These are phyloP conservation scores for Linderniella brevidens DNA, from an alignment of 257 asterid genomes.

Conservation along the genomic window DNA sequence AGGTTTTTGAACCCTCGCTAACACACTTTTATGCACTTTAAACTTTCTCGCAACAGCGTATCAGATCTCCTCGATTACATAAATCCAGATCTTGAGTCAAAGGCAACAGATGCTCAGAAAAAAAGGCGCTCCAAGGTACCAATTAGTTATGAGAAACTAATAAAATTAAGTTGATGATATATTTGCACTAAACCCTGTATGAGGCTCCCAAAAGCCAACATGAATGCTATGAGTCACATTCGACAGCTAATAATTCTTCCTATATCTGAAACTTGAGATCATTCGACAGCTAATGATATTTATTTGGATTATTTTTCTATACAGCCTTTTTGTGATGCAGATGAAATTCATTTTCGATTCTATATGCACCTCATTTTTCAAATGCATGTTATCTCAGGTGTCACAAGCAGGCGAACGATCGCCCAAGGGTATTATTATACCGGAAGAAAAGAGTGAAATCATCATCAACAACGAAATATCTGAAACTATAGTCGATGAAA, in stretches of 20 bases:
- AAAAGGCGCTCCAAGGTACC: constrained; percentile 80
- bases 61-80: constrained; percentile 96
- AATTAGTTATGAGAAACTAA: background rate
- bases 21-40: no score
- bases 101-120: constrained; percentile 51
- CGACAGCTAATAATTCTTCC: constrained; percentile 4
- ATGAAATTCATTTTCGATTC: background rate
- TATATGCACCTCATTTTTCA: constrained; percentile 12
- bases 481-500: constrained; percentile 20
- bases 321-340: constrained; percentile 5
- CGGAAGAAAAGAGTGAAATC: constrained; percentile 27
- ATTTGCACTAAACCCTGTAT: no score
- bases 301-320: background rate
- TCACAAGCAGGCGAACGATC: constrained; percentile 34
- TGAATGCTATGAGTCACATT: no score
- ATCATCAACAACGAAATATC: constrained; percentile 14
- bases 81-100: constrained; percentile 74
- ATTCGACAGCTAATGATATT: constrained; percentile 5
- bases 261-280: no score
- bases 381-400: constrained; percentile 32
- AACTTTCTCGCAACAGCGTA: constrained; percentile 45
- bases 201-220: no score
- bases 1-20: no score
- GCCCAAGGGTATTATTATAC: constrained; percentile 30
- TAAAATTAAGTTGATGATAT: no score